Evolutionary conservation across 1,284 basidiomycete species (phyloP).

Genomic region (Ceratobasidium sp.): DNA sequence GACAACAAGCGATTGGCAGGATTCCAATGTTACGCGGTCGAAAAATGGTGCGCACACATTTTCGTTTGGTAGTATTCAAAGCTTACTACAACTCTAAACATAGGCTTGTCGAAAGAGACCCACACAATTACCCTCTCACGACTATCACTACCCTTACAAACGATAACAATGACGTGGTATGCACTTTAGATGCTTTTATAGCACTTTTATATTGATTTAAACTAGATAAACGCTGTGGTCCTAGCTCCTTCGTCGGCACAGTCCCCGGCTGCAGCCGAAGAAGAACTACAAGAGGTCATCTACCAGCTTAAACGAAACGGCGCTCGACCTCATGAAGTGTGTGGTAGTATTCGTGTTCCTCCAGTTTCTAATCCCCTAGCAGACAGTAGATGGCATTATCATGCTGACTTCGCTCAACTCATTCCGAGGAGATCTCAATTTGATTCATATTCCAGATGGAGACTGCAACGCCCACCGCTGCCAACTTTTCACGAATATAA

Average conservation of each 20-base stretch:
- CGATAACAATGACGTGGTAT: slow-evolving; percentile 67
- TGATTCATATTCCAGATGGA: slow-evolving; percentile 75
- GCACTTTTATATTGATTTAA: background rate
- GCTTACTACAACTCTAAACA: background rate
- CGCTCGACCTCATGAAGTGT: slow-evolving; percentile 70
- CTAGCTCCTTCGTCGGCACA: slow-evolving; percentile 58
- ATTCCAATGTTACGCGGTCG: slow-evolving; percentile 81
- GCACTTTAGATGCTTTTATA: slow-evolving; percentile 20
- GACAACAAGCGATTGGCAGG: slow-evolving; percentile 52
- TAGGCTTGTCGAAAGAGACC: slow-evolving; percentile 72
- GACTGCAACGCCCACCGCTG: slow-evolving; percentile 66
- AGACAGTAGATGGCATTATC: slow-evolving; percentile 71
- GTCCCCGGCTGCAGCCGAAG: slow-evolving; percentile 56
- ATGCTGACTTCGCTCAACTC: slow-evolving; percentile 83
- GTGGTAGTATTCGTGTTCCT: slow-evolving; percentile 32
- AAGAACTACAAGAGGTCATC: slow-evolving; percentile 66
- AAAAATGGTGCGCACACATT: slow-evolving; percentile 67
- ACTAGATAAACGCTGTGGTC: slow-evolving; percentile 66
- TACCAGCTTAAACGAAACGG: slow-evolving; percentile 67
- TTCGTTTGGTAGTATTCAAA: background rate
- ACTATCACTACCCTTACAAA: slow-evolving; percentile 77
- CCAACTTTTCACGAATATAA: slow-evolving; percentile 77
- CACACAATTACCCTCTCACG: slow-evolving; percentile 54
- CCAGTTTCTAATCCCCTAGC: slow-evolving; percentile 29
- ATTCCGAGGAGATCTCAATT: slow-evolving; percentile 83